Evolutionary conservation across 495 filamentous ascomycete genomes (phyloP).

Genomic region (Tuber borchii): DNA sequence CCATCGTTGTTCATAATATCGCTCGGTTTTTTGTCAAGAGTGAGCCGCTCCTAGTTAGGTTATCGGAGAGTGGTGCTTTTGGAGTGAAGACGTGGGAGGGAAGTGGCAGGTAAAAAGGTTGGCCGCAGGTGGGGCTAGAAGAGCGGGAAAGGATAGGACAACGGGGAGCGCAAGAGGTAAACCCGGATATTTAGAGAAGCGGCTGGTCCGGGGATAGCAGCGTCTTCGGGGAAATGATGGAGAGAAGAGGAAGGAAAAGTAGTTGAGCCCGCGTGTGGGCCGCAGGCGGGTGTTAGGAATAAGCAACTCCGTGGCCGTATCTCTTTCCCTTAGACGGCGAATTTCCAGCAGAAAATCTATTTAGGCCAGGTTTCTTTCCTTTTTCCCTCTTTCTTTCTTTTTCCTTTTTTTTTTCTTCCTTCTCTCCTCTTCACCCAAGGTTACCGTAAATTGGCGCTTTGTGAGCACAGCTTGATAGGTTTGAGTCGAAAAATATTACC

Average conservation of each 20-base stretch:
- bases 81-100: constrained; percentile 9
- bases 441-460: neutral
- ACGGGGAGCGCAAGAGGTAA: constrained; percentile 6
- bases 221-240: neutral
- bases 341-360: neutral
- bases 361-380: neutral
- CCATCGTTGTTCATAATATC: constrained; percentile 37
- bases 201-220: neutral
- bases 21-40: constrained; percentile 9
- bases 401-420: constrained; percentile 13
- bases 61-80: constrained; percentile 12
- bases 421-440: neutral
- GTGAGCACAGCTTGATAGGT: neutral
- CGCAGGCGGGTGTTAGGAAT: constrained; percentile 33
- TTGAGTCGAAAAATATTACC: neutral
- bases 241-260: neutral
- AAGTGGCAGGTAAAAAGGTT: constrained; percentile 9
- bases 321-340: constrained; percentile 23
- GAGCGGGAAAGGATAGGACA: constrained; percentile 18
- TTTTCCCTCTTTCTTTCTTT: neutral
- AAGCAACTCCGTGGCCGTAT: constrained; percentile 35
- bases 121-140: constrained; percentile 21
- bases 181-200: constrained; percentile 14
- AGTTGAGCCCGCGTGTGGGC: constrained; percentile 42
- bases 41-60: constrained; percentile 14